Evolutionary conservation across 2,329 filamentous ascomycete species (phyloP).

Genomic region (Thermomyces lanuginosus): DNA sequence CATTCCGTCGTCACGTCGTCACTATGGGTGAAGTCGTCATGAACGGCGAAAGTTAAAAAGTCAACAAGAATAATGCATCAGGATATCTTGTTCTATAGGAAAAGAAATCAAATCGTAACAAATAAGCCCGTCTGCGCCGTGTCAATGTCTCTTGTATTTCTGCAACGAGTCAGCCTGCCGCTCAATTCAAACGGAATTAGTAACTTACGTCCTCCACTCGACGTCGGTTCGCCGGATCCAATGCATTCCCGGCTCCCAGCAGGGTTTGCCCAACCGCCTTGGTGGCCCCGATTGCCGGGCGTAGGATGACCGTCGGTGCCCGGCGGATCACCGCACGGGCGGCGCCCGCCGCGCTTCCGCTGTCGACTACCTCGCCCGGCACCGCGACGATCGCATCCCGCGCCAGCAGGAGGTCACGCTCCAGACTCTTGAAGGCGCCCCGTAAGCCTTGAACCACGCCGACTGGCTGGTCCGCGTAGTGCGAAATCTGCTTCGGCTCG

Average conservation of each 20-base stretch:
- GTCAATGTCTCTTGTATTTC: conserved; percentile 30
- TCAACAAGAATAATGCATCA: too few species aligned
- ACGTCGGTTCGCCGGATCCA: conserved; percentile 68
- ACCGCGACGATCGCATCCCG: conserved; percentile 89
- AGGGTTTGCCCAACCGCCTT: conserved; percentile 80
- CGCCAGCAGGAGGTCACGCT: conserved; percentile 72
- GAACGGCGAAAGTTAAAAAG: too few species aligned
- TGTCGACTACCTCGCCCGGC: conserved; percentile 79
- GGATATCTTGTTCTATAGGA: too few species aligned
- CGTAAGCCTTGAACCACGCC: conserved; percentile 74
- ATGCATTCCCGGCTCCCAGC: conserved; percentile 76
- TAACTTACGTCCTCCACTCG: conserved; percentile 77
- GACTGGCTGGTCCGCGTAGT: conserved; percentile 87
- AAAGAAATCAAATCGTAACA: too few species aligned
- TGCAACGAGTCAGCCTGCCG: conserved; percentile 9
- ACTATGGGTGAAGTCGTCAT: too few species aligned
- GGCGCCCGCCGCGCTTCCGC: conserved; percentile 61
- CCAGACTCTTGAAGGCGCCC: conserved; percentile 65
- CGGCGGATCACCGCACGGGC: conserved; percentile 61
- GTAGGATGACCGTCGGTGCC: conserved; percentile 82
- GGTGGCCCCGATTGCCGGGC: conserved; percentile 77
- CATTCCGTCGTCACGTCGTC: too few species aligned
- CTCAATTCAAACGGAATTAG: conserved; percentile 1
- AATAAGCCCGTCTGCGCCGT: conserved; percentile 1
- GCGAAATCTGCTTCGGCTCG: conserved; percentile 62